Evolutionary conservation across 805 yeast genomes (phyloP), one percentile per base, ranked within the genome.

Genomic region (Clavispora santaluciae): DNA sequence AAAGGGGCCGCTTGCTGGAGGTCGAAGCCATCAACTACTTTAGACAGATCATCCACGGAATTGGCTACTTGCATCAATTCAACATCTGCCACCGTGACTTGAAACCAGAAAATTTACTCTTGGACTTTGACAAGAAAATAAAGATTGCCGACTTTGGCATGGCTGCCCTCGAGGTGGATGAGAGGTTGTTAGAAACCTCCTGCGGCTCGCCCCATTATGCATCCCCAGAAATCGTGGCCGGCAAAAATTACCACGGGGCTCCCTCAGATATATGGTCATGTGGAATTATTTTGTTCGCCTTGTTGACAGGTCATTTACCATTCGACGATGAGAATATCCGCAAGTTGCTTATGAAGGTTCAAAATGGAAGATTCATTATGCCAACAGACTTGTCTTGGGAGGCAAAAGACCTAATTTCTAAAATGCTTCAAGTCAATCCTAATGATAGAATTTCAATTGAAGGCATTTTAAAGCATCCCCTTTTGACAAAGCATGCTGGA

Each of bases 191-290:
- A 43, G 97, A 91, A 61, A 93, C 99, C 4, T 83, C 95, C 15
- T 93, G 99, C 64, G 99, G 99, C 1, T 89, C 97, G 13, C 99
- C 99, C 7, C 99, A 93, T 62, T 93, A 93, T 63, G 99, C 98
- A 1, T 87, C 96, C 8, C 99, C 99, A 0, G 99, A 93, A 61
- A 91, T 93, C 51, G 97, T 93, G 9, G 86, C 96, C 10, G 99
- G 99, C 26, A 79, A 84, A 46, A 88, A 81, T 45, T 93, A 93
- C 61, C 98, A 93, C 58, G 99, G 99, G 11, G 89, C 95, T 22
- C 96, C 96, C 31, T 82, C 95, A 23, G 99, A 93, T 63, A 90
- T 93, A 41, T 93, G 99, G 99, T 90, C 96, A 6, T 90, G 97
- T 66, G 98, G 99, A 54, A 87, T 93, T 46, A 93, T 93, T 40